Percentiles rank a stretch among this genome's conserved stretches.
These are phyloP conservation scores for Epichloe hybrida DNA, from an alignment of 2,329 filamentous ascomycete genomes.

Conservation along the genomic window DNA sequence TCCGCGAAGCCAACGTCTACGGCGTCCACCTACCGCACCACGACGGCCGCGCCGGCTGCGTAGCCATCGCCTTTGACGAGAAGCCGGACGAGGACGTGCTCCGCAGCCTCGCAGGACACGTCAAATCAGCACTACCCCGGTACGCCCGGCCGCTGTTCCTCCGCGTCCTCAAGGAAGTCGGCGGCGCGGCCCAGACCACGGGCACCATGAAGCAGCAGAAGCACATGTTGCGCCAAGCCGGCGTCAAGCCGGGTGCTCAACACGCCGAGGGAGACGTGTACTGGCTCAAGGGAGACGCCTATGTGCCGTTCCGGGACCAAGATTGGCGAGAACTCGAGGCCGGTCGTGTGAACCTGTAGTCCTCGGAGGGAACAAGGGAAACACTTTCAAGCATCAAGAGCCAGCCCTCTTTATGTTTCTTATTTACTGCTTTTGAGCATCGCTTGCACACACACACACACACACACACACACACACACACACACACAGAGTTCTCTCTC, in stretches of 20 bases:
- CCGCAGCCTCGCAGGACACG: conserved; percentile 47
- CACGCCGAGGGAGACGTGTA: conserved; percentile 34
- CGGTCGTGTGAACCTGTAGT: conserved; percentile 57
- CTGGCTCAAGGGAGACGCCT: conserved; percentile 54
- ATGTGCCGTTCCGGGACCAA: conserved; percentile 49
- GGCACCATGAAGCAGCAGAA: conserved; percentile 90
- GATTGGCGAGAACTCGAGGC: conserved; percentile 58
- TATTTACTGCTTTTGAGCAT: neutral
- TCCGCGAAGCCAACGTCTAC: conserved; percentile 76
- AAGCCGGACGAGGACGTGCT: conserved; percentile 33
- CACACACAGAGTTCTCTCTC: no score
- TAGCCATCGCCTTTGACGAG: conserved; percentile 49
- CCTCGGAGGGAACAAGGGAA: neutral
- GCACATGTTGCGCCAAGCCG: conserved; percentile 53
- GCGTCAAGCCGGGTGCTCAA: conserved; percentile 46
- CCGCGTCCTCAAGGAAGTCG: conserved; percentile 44
- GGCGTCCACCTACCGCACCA: conserved; percentile 68
- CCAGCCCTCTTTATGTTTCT: neutral
- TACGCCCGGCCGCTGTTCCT: conserved; percentile 73
- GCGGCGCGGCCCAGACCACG: conserved; percentile 49
- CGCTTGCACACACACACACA: no score
- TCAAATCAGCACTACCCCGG: conserved; percentile 44
- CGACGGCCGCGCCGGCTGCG: conserved; percentile 75
- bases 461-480: no score
- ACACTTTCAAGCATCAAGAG: neutral